These are phyloP conservation scores for Syzygium syzygioides DNA, from an alignment of 441 rosid species.

Conservation along the genomic window DNA sequence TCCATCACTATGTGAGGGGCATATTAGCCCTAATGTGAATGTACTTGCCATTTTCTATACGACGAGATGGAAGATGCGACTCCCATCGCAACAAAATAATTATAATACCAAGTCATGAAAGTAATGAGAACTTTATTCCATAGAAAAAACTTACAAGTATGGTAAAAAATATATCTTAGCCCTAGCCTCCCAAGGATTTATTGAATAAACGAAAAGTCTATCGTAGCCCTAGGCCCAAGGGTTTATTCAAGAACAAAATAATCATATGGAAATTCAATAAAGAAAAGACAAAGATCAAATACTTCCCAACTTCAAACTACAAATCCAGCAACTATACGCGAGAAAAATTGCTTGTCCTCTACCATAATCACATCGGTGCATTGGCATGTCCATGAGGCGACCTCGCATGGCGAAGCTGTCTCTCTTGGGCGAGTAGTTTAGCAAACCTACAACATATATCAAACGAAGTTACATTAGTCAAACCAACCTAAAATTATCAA, in stretches of 20 bases:
- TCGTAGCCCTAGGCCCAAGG: neutral
- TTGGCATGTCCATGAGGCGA: neutral
- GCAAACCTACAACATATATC: neutral
- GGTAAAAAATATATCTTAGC: neutral
- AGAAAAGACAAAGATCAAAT: neutral
- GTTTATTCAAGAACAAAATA: neutral
- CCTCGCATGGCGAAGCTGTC: conserved; percentile 1
- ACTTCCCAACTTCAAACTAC: neutral
- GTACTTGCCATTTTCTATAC: neutral
- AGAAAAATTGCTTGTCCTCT: neutral
- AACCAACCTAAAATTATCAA: neutral
- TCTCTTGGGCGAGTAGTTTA: neutral
- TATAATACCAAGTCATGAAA: neutral
- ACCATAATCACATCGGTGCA: neutral
- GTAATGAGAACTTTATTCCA: neutral
- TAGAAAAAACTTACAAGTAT: neutral
- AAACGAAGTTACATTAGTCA: neutral
- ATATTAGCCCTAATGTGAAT: neutral
- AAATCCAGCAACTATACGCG: neutral
- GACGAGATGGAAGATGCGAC: neutral
- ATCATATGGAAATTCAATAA: neutral
- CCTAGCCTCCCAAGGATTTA: neutral
- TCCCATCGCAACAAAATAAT: neutral
- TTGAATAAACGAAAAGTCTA: neutral
- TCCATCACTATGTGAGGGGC: neutral